phyloP scores from a whole-genome alignment of 371 early-diverging fungal species.

The Paraphysoderma sedebokerense region DNA sequence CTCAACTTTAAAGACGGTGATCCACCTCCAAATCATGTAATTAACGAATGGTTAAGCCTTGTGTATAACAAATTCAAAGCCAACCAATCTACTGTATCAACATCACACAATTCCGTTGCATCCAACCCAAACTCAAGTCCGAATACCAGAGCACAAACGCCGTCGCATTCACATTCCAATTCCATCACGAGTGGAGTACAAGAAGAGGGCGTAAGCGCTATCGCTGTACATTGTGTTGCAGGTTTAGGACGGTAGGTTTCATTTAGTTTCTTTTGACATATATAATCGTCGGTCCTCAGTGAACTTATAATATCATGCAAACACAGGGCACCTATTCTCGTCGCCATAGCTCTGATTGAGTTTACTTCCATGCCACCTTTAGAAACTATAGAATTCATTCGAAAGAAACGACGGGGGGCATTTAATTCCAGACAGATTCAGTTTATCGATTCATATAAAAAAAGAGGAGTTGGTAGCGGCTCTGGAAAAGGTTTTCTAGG shows the following conservation, averaged over 20 bases:
- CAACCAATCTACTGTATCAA: too few relatives aligned
- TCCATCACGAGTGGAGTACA: too few relatives aligned
- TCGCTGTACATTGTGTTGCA: slow-evolving; percentile 9
- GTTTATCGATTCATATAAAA: slow-evolving; percentile 6
- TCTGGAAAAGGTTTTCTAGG: too few relatives aligned
- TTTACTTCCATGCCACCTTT: slow-evolving; percentile 5
- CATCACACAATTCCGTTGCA: too few relatives aligned
- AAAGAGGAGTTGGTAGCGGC: too few relatives aligned
- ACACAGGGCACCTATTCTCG: slow-evolving; percentile 7
- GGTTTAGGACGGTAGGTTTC: slow-evolving; percentile 4
- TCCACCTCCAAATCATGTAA: neutral
- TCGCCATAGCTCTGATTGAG: slow-evolving; percentile 9
- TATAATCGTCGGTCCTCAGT: neutral
- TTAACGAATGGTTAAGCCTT: neutral
- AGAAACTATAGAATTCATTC: slow-evolving; percentile 7
- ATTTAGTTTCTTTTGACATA: neutral
- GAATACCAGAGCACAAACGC: too few relatives aligned
- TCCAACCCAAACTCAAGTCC: neutral
- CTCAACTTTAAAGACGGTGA: slow-evolving; percentile 2
- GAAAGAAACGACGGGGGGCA: slow-evolving; percentile 7
- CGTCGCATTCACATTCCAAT: too few relatives aligned
- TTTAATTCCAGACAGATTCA: slow-evolving; percentile 7
- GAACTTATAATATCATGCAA: neutral
- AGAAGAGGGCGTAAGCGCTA: too few relatives aligned
- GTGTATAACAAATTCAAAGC: neutral